phyloP scores from a whole-genome alignment of 2,329 filamentous ascomycete genomes.

The Ampelomyces quisqualis region DNA sequence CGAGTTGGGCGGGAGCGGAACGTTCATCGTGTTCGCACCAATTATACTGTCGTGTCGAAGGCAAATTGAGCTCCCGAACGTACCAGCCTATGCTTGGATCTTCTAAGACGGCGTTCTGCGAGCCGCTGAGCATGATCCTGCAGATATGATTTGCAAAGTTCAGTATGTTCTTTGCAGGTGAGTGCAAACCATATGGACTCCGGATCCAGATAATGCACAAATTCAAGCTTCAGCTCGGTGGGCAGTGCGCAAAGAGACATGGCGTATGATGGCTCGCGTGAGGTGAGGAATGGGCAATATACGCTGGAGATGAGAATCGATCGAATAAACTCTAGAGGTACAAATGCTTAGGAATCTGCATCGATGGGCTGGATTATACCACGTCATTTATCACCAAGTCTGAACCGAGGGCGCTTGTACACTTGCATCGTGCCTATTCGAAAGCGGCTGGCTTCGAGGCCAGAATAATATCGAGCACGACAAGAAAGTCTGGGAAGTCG shows the following conservation, averaged over 20 bases:
- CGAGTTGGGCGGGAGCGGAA: slow-evolving; percentile 3
- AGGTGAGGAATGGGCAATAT: too few relatives aligned
- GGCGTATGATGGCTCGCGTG: too few relatives aligned
- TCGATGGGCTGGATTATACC: too few relatives aligned
- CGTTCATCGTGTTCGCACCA: neutral
- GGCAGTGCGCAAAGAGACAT: slow-evolving; percentile 15
- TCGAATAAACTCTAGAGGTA: too few relatives aligned
- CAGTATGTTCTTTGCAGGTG: slow-evolving; percentile 10
- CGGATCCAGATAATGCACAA: slow-evolving; percentile 14
- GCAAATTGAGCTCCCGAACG: slow-evolving; percentile 18
- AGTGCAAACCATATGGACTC: slow-evolving; percentile 15
- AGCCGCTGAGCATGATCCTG: slow-evolving; percentile 10
- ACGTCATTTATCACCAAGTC: too few relatives aligned
- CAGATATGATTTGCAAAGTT: slow-evolving; percentile 6
- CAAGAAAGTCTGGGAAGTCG: too few relatives aligned
- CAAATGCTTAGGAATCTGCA: too few relatives aligned
- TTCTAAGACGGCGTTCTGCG: slow-evolving; percentile 7
- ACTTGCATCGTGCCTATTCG: too few relatives aligned
- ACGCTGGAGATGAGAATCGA: too few relatives aligned
- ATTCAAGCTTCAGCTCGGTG: slow-evolving; percentile 13
- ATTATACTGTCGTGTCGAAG: slow-evolving; percentile 1
- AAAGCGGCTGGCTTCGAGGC: too few relatives aligned
- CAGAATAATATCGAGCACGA: too few relatives aligned
- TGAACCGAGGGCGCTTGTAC: too few relatives aligned
- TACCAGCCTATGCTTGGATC: slow-evolving; percentile 16